Conservation (phyloP, 2,329 filamentous ascomycete species). For the Colletotrichum lupini region DNA sequence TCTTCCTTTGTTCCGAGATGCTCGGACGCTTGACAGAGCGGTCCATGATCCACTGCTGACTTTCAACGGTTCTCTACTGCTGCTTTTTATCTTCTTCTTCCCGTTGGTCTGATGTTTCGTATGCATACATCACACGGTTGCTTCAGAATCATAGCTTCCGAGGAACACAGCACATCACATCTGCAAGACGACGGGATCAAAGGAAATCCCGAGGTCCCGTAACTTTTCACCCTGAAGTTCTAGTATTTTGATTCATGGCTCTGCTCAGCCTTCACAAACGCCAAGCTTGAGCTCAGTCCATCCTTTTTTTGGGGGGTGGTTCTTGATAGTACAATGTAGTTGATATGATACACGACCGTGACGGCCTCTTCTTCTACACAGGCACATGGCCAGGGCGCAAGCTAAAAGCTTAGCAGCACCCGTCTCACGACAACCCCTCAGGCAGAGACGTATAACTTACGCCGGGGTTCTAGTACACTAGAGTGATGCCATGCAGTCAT, state of each 20-base stretch:
- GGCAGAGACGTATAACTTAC: slow-evolving; percentile 4
- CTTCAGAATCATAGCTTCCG: slow-evolving; percentile 8
- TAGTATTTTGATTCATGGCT: neutral
- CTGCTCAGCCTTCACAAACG: neutral
- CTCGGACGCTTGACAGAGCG: neutral
- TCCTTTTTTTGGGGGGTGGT: neutral
- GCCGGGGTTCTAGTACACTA: neutral
- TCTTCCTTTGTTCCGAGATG: neutral
- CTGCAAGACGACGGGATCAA: slow-evolving; percentile 16
- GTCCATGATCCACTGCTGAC: too few species aligned
- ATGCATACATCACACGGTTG: slow-evolving; percentile 18
- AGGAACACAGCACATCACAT: slow-evolving; percentile 15
- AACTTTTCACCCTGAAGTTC: neutral
- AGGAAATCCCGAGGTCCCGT: slow-evolving; percentile 12
- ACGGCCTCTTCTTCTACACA: neutral
- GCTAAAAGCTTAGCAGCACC: neutral
- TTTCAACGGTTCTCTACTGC: neutral
- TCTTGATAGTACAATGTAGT: slow-evolving; percentile 26
- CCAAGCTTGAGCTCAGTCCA: neutral
- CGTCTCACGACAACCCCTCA: slow-evolving; percentile 4
- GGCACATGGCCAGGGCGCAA: neutral
- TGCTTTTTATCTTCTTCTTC: neutral
- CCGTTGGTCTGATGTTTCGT: slow-evolving; percentile 2
- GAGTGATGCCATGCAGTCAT: neutral
- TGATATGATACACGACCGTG: slow-evolving; percentile 31